phyloP scores from a whole-genome alignment of 768 basidiomycete genomes.

The Leccinellum luteum region DNA sequence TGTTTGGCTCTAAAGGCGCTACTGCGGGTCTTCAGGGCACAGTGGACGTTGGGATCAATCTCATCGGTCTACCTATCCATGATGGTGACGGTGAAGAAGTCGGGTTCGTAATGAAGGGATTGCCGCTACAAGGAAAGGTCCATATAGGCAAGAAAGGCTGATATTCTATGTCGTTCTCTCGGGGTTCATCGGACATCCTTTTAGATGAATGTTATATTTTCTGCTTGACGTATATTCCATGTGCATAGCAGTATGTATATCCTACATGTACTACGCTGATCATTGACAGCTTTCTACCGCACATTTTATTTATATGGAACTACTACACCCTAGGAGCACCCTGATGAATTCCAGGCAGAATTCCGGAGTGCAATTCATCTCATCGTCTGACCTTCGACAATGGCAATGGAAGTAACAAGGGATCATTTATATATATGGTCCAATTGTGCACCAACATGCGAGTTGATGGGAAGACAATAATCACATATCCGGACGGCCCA shows the following conservation, averaged over 20 bases:
- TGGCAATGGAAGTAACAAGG: no score
- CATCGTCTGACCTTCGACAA: no score
- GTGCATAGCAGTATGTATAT: slow-evolving; percentile 1
- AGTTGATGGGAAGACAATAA: no score
- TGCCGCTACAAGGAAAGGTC: slow-evolving; percentile 69
- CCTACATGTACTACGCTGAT: not conserved
- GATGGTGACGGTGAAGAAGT: slow-evolving; percentile 34
- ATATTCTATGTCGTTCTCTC: not conserved
- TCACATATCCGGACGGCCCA: no score
- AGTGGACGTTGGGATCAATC: slow-evolving; percentile 56
- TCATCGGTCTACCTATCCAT: slow-evolving; percentile 59
- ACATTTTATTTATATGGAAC: no score
- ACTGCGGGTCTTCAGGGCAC: slow-evolving; percentile 65
- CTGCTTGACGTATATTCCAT: slow-evolving; percentile 1
- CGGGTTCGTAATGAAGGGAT: slow-evolving; percentile 56
- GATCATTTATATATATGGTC: no score
- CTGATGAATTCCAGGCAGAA: no score
- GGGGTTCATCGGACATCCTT: not conserved
- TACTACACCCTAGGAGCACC: no score
- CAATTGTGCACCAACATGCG: no score
- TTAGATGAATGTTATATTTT: slow-evolving; percentile 1
- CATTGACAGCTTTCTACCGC: no score
- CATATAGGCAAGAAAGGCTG: slow-evolving; percentile 55
- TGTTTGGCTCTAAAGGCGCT: slow-evolving; percentile 64
- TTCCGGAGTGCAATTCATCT: no score